Evolutionary conservation across 768 basidiomycete species (phyloP), one percentile per base, ranked within the genome.

Genomic region (Macrolepiota fuliginosa): DNA sequence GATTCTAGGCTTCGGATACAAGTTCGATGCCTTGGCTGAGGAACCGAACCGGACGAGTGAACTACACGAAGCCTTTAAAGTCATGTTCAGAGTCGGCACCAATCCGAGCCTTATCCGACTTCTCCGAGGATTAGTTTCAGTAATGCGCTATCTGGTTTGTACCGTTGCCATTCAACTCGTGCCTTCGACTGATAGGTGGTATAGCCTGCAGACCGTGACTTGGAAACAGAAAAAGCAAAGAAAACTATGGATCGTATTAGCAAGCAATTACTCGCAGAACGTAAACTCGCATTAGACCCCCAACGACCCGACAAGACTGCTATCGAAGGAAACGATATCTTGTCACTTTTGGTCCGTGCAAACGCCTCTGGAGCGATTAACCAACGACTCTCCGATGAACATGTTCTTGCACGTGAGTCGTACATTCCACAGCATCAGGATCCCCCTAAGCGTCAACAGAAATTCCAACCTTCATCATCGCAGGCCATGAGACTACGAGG

Each of bases 341-440:
- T 90, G 2, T 84, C 83, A 0, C 67, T 89, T 24, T 74, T 90
- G 4, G 74, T 90, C 42, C 78, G 79, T 58, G 88, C 88, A 2
- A 91, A 90, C 68, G 81, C 85, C 72, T 80, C 84, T 1, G 81
- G 78, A 1, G 86, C 82, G 0, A 79, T 80, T 4, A 73, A 66
- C 51, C 86, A 88, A 66, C 74, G 74, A 35, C 71, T 91, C 71
- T 79, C 80, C 0, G 89, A 91, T 56, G 79, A 79, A 27, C 89
- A 90, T 61, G 84, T 90, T n/a, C 62, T 88, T 2, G 73, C 79
- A 56, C 80, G 80, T 88, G 65, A 59, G 83, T 66, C 29, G 49
- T 25, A 37, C 7, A 32, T 10, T 32, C 45, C 35, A 25, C 50
- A 36, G 5, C n/a, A 19, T 15, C 3, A 17, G 24, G 13, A 0